Conservation (phyloP, 2,329 filamentous ascomycete genomes). For the Trichocomaceae sp. region DNA sequence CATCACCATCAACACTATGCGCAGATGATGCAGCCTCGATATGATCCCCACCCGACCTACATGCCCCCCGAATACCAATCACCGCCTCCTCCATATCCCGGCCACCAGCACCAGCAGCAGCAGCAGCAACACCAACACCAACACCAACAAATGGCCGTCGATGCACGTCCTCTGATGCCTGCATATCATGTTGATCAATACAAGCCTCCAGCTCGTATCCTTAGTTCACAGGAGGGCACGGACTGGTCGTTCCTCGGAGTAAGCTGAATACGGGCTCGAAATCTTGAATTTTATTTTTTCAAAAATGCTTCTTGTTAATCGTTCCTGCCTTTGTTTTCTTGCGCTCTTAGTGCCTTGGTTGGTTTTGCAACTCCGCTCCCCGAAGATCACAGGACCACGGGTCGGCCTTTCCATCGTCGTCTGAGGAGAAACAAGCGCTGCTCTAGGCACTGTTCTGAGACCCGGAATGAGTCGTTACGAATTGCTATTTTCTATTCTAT, state of each 20-base stretch:
- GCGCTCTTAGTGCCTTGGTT: conserved; percentile 5
- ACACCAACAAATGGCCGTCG: conserved; percentile 14
- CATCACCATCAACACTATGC: conserved; percentile 21
- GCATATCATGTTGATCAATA: conserved; percentile 29
- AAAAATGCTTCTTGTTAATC: not conserved
- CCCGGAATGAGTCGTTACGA: not conserved
- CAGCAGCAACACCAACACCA: conserved; percentile 17
- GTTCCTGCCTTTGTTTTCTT: not conserved
- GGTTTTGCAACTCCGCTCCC: not conserved
- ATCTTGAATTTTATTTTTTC: not conserved
- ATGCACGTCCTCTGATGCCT: conserved; percentile 26
- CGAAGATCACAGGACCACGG: not conserved
- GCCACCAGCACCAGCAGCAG: conserved; percentile 21
- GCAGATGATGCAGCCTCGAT: conserved; percentile 30
- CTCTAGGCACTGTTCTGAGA: not conserved
- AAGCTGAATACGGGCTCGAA: conserved; percentile 7
- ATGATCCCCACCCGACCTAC: conserved; percentile 26
- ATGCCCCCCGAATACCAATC: conserved; percentile 27
- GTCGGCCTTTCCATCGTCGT: not conserved
- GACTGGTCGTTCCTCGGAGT: conserved; percentile 35
- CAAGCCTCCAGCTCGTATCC: conserved; percentile 27
- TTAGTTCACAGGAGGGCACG: conserved; percentile 35
- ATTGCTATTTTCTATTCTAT: not conserved
- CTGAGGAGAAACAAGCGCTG: not conserved
- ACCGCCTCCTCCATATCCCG: conserved; percentile 18